Evolutionary conservation across 345 rosid genomes (phyloP).

Genomic region (Alliaria petiolata): DNA sequence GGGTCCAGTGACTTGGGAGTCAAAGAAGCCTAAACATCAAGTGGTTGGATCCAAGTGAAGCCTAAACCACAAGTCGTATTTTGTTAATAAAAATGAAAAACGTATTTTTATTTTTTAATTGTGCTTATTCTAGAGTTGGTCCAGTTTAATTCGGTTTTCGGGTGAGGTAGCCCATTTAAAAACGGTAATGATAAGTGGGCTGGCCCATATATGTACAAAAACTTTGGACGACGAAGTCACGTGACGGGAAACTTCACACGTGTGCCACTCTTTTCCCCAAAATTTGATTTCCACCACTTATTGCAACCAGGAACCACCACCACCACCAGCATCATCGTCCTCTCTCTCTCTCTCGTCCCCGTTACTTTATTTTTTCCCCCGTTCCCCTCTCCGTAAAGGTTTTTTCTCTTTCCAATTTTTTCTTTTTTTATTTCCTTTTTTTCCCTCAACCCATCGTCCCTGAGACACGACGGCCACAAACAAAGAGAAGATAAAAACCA

Average conservation of each 20-base stretch:
- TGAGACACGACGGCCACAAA: neutral
- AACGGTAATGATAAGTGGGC: conserved; percentile 11
- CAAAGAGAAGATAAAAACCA: neutral
- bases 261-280: conserved; percentile 10
- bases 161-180: too few relatives aligned
- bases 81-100: too few relatives aligned
- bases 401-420: neutral
- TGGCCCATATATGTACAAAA: neutral
- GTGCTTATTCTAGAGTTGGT: too few relatives aligned
- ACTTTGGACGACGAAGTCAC: conserved; percentile 10
- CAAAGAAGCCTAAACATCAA: too few relatives aligned
- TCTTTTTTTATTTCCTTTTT: conserved; percentile 13
- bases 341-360: neutral
- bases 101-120: too few relatives aligned
- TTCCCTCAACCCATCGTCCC: conserved; percentile 14
- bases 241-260: conserved; percentile 26
- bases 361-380: neutral
- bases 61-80: too few relatives aligned
- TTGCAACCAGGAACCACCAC: neutral
- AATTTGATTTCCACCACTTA: conserved; percentile 17
- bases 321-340: conserved; percentile 1
- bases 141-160: too few relatives aligned
- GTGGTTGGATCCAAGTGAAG: too few relatives aligned
- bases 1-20: too few relatives aligned
- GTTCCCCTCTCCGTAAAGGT: conserved; percentile 10